Base-by-base conservation (phyloP, 192 early-diverging fungal genomes). In the Pilaira anomala region DNA sequence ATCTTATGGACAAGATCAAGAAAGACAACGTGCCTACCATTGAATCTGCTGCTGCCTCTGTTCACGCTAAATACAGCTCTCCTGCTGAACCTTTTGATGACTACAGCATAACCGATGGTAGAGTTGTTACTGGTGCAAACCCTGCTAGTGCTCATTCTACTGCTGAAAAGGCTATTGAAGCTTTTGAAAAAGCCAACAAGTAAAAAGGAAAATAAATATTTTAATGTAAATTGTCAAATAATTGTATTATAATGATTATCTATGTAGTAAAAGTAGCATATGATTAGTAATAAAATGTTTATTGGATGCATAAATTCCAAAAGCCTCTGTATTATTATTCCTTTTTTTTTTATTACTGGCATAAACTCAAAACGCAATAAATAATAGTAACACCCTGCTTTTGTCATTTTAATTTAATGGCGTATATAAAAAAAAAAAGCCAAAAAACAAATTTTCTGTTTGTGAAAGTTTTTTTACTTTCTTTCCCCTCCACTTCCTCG, bases 121-220 rank as follows among this genome's bases (percentile, higher is more conserved):
- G 81, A 16, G 52, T 92, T 18, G 83, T 90, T 18, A 89, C 88
- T 7, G 87, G 88, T 24, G 80, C 84, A 54, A 87, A 89, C 70
- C 88, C 88, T 2, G 80, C 86, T 41, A 82, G 80, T 72, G 85
- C 86, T 24, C 72, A 60, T 4, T 60, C 58, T 5, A 67, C 66
- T 19, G 66, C 66, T 11, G 58, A 49, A 12, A 49, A 28, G 1
- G 60, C 46, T n/a, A 62, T 62, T 25, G 19, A 49, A 14, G 60
- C 46, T 18, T 62, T 62, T 49, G 60, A 62, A 7, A 58, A 46
- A 46, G 13, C 13, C 44, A 46, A 13, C 13, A 46, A 46, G 4
- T 46, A 46, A 46, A 46, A 46, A 12, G 48, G 16, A 48, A 21
- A 4, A 48, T 19, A 16, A 18, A 48, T 16, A 48, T 5, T 18